Percentiles rank a stretch among this genome's conserved stretches.
These are phyloP conservation scores for Colletotrichum lupini DNA, from an alignment of 2,329 filamentous ascomycete genomes.

Conservation along the genomic window DNA sequence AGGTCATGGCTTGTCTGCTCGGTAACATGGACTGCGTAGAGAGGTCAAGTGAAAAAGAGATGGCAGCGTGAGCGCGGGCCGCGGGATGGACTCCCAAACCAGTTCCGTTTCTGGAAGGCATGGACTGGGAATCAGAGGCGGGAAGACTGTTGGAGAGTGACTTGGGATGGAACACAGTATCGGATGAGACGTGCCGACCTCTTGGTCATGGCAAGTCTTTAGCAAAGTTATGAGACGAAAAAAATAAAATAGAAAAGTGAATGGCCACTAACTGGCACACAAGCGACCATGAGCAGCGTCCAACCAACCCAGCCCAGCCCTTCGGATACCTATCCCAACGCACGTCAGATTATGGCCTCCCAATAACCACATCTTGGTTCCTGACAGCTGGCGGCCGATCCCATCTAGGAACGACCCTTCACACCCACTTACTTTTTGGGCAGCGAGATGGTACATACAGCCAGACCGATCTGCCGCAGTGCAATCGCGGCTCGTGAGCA, in stretches of 20 bases:
- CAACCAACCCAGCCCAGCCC: too few species aligned
- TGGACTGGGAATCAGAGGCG: not conserved
- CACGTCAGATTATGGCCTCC: not conserved
- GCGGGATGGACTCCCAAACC: not conserved
- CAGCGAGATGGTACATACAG: too few species aligned
- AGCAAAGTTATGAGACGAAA: not conserved
- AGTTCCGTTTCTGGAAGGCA: not conserved
- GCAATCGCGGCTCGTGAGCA: not conserved
- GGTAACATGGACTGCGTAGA: not conserved
- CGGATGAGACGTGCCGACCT: slow-evolving; percentile 13
- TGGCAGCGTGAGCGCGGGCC: not conserved
- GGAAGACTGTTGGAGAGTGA: not conserved
- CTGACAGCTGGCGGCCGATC: not conserved
- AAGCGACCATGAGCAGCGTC: not conserved
- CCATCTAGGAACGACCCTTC: not conserved
- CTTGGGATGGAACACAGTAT: slow-evolving; percentile 15
- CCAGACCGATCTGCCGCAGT: not conserved
- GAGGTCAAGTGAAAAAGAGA: not conserved
- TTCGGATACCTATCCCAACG: not conserved
- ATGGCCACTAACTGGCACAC: not conserved
- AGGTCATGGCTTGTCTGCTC: not conserved
- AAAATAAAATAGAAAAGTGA: not conserved
- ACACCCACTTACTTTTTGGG: not conserved
- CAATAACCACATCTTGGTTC: slow-evolving; percentile 6
- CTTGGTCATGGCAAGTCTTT: not conserved